Base-by-base conservation (phyloP, 805 yeast genomes). In the Sugiyamaella americana region DNA sequence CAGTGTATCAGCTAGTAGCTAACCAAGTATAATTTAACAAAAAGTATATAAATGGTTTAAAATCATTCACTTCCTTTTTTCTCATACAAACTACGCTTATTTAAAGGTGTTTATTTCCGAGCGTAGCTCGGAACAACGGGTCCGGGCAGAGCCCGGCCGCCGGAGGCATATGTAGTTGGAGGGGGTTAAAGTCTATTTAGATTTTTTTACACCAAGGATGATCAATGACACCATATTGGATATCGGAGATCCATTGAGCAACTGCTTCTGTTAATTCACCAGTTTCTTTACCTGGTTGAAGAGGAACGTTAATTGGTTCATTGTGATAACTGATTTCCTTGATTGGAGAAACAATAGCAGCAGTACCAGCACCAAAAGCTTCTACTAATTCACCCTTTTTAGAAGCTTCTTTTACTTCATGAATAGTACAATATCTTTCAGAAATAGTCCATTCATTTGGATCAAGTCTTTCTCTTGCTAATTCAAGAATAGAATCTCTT, bases 311-410 rank as follows among this genome's bases (percentile, higher is more conserved):
- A 56, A 91, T 87, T 51, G 75, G 76, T 60, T 80, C 65, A 43
- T 82, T 94, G 50, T 76, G 72, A 80, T 80, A 91, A 49, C 88
- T 89, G 61, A 91, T 87, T 59, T 76, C 84, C 67, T 84, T 80
- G 62, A 91, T 87, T 57, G 98, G 98, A 32, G 95, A 80, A 40
- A 93, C 98, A 61, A 91, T 80, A 38, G 97, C 98, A 51, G 98
- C 98, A 48, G 98, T 91, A 61, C 98, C 98, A 18, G 96, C 73
- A 58, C 98, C 98, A 60, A 91, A 91, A 18, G 96, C 95, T 74
- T 93, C 98, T 5, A 89, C 77, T 58, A 91, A 75, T 63, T 85
- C 83, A 51, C 96, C 95, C 65, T 81, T 78, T 43, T 68, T 72
- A 40, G 96, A 84, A 58, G 79, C 79, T 59, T 84, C 87, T 43